Base-by-base conservation (phyloP, 2,329 filamentous ascomycete species). In the Byssochlamys sp. region DNA sequence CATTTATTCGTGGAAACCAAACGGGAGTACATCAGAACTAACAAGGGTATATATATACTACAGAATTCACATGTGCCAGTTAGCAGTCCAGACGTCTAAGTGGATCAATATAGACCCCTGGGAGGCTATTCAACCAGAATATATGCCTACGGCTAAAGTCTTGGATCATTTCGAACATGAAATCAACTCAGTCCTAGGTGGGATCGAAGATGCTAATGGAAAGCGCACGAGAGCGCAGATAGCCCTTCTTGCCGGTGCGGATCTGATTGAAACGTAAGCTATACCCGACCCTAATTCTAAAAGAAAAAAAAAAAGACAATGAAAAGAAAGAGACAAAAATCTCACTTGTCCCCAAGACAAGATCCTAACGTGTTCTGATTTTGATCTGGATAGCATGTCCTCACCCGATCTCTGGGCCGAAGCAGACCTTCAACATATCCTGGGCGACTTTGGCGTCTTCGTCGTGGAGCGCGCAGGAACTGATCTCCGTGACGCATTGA, bases 81-180 rank as follows among this genome's bases (percentile, higher is more conserved):
- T 91, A 33, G 89, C 88, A n/a, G 84, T 88, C 27, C 80, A 86
- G 61, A 84, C 86, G 56, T 83, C 84, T 57, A 82, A 81, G 63
- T 89, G 86, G 84, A 79, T 91, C 58, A 87, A 87, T 81, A 87
- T 90, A 50, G 88, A 91, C 66, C 83, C 86, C 0, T 91, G 86
- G 84, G 89, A 94, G 78, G 87, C 88, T 25, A 76, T 86, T 63
- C 83, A 91, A 74, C 80, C 83, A 65, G 79, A 87, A 62, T 95
- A 94, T 69, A 84, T 88, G 59, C 88, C 89, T 29, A 95, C 90
- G 0, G 90, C 89, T 54, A 82, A 85, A 66, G 89, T 94, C 33
- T 79, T 94, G 48, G 88, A 91, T 68, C 90, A 94, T 73, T 91
- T 95, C 66, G 84, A 91, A 62, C 77, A 90, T 67, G 89, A 94